These are phyloP conservation scores for Xylaria intraflava DNA, from an alignment of 495 filamentous ascomycete species.

Conservation along the genomic window DNA sequence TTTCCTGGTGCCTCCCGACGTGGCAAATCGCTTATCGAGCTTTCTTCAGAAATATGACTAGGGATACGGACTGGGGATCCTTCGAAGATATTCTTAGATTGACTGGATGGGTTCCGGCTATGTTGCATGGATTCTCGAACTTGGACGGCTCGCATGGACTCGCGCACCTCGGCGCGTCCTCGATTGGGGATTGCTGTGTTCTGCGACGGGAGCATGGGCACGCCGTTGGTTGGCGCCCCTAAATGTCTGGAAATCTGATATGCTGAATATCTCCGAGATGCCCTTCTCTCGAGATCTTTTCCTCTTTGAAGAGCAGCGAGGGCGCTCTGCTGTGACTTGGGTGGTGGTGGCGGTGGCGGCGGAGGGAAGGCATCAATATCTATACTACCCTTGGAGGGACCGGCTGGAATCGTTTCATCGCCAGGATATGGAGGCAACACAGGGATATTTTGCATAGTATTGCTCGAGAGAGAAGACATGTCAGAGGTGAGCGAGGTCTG, in stretches of 20 bases:
- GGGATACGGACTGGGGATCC: conserved; percentile 59
- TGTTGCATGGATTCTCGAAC: conserved; percentile 63
- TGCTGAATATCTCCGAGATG: conserved; percentile 84
- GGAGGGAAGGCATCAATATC: conserved; percentile 51
- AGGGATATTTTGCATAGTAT: conserved; percentile 60
- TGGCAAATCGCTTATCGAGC: conserved; percentile 32
- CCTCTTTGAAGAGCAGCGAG: conserved; percentile 84
- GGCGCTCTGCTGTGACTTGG: conserved; percentile 81
- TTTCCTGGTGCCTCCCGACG: conserved; percentile 41
- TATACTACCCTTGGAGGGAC: conserved; percentile 31
- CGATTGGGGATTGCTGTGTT: conserved; percentile 84
- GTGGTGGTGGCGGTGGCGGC: conserved; percentile 70
- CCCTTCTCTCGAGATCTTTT: conserved; percentile 85
- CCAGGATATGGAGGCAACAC: conserved; percentile 58
- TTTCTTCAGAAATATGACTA: conserved; percentile 62
- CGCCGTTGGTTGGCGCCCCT: conserved; percentile 69
- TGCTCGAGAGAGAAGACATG: conserved; percentile 58
- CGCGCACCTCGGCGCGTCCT: conserved; percentile 70
- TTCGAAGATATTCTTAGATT: conserved; percentile 28
- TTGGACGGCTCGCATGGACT: conserved; percentile 89
- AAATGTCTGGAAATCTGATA: conserved; percentile 95
- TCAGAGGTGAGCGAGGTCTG: conserved; percentile 40
- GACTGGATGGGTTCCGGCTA: conserved; percentile 46
- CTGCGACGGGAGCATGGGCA: conserved; percentile 80
- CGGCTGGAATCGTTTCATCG: conserved; percentile 44